phyloP scores from a whole-genome alignment of 1,284 basidiomycete species.

The Malassezia restricta region DNA sequence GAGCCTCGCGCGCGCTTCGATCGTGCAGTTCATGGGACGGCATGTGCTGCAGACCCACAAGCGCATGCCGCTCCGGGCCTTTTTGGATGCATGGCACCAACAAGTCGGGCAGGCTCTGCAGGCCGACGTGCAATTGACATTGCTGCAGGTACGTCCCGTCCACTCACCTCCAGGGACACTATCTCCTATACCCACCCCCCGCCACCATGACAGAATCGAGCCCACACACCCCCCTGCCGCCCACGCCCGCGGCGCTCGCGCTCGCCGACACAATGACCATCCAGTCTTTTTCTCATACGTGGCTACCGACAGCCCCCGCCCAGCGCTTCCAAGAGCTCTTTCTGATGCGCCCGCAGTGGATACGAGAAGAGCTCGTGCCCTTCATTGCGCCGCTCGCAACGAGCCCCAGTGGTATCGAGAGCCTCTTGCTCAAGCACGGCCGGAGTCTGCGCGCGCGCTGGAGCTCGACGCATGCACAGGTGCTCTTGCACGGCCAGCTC shows the following conservation, averaged over 20 bases:
- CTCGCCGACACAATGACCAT: constrained; percentile 18
- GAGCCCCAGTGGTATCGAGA: constrained; percentile 16
- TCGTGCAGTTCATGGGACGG: constrained; percentile 26
- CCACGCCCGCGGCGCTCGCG: constrained; percentile 4
- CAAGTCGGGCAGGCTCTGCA: neutral
- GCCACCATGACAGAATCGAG: constrained; percentile 13
- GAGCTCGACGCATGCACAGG: constrained; percentile 4
- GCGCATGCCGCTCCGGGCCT: constrained; percentile 16
- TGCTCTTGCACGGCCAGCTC: constrained; percentile 6
- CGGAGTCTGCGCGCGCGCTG: constrained; percentile 8
- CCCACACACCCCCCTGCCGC: neutral
- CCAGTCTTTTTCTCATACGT: constrained; percentile 31
- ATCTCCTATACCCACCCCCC: constrained; percentile 26
- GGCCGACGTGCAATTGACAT: constrained; percentile 4
- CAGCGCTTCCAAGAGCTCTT: constrained; percentile 42
- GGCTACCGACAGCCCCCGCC: constrained; percentile 33
- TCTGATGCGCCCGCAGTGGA: constrained; percentile 30
- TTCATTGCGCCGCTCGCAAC: constrained; percentile 25
- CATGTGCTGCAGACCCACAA: constrained; percentile 17
- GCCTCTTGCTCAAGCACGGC: constrained; percentile 24
- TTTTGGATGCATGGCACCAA: constrained; percentile 15
- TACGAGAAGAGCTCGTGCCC: constrained; percentile 45
- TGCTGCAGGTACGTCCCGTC: constrained; percentile 10
- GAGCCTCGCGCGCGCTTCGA: constrained; percentile 17
- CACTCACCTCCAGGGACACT: constrained; percentile 17